Conservation (phyloP, 2,329 filamentous ascomycete species). For the Hymenoscyphus repandus region DNA sequence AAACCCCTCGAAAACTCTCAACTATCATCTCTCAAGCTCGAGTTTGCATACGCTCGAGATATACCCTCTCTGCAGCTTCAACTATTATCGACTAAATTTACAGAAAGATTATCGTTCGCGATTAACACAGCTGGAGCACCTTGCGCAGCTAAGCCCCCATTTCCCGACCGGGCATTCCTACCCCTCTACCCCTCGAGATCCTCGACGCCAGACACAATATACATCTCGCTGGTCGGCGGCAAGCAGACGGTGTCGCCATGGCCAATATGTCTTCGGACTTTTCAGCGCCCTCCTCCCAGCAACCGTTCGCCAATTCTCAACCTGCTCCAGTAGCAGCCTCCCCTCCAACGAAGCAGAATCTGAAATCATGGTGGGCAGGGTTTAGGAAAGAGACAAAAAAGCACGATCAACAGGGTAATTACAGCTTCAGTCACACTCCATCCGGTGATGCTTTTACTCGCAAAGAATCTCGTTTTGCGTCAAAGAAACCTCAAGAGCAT, state of each 20-base stretch:
- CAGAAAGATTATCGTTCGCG: background rate
- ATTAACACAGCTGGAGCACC: background rate
- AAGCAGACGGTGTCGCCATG: constrained; percentile 12
- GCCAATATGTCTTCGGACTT: constrained; percentile 25
- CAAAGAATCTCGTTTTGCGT: background rate
- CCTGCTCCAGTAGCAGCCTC: constrained; percentile 44
- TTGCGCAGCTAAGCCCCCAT: constrained; percentile 13
- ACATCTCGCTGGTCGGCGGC: constrained; percentile 12
- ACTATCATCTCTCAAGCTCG: background rate
- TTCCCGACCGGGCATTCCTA: background rate
- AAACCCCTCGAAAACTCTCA: background rate
- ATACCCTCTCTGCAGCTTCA: background rate
- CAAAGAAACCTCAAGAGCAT: constrained; percentile 1
- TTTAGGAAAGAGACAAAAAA: constrained; percentile 69
- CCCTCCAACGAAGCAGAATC: constrained; percentile 77
- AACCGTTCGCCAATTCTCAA: constrained; percentile 26
- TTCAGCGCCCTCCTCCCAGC: constrained; percentile 24
- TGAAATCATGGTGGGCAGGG: constrained; percentile 95
- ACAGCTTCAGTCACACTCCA: background rate
- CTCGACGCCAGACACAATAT: background rate
- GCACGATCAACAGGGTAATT: constrained; percentile 50
- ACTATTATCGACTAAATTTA: background rate
- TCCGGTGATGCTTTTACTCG: constrained; percentile 1
- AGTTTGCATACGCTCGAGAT: background rate
- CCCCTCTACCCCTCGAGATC: background rate